Evolutionary conservation across 2,329 filamentous ascomycete genomes (phyloP).

Genomic region (Talaromyces marneffei): DNA sequence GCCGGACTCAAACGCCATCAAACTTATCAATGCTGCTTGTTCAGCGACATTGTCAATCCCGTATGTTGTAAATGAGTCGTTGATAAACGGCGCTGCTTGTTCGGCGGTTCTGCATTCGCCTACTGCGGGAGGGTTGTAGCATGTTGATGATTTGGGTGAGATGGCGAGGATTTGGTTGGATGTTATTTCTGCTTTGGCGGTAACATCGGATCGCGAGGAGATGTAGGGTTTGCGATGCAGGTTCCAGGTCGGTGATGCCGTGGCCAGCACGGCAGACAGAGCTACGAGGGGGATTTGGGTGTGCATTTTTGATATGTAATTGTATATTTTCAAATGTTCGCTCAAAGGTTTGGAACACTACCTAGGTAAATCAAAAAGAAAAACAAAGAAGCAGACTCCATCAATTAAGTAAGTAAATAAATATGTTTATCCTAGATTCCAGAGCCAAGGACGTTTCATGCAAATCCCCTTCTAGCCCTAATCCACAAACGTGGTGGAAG

Average conservation of each 20-base stretch:
- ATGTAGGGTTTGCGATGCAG: not conserved
- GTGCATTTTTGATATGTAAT: slow-evolving; percentile 12
- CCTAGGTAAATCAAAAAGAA: no score
- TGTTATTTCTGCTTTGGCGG: slow-evolving; percentile 18
- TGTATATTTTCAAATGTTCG: not conserved
- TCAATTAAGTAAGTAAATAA: not conserved
- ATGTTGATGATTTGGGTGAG: slow-evolving; percentile 53
- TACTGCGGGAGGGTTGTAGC: slow-evolving; percentile 42
- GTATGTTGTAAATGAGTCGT: slow-evolving; percentile 54
- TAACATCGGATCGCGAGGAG: not conserved
- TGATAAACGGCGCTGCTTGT: slow-evolving; percentile 55
- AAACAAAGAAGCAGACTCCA: not conserved
- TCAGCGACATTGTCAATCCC: slow-evolving; percentile 50
- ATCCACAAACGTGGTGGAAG: not conserved
- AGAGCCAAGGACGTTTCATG: not conserved
- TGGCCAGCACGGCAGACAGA: slow-evolving; percentile 16
- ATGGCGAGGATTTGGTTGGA: slow-evolving; percentile 38
- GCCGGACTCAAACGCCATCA: slow-evolving; percentile 66
- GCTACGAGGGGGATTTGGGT: slow-evolving; percentile 12
- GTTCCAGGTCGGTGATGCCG: not conserved
- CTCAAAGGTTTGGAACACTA: no score
- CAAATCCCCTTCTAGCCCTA: not conserved
- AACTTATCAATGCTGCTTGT: slow-evolving; percentile 63
- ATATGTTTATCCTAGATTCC: not conserved
- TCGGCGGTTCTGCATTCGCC: slow-evolving; percentile 62